Evolutionary conservation across 2,329 filamentous ascomycete species (phyloP).

Genomic region (Fusarium oxysporum): DNA sequence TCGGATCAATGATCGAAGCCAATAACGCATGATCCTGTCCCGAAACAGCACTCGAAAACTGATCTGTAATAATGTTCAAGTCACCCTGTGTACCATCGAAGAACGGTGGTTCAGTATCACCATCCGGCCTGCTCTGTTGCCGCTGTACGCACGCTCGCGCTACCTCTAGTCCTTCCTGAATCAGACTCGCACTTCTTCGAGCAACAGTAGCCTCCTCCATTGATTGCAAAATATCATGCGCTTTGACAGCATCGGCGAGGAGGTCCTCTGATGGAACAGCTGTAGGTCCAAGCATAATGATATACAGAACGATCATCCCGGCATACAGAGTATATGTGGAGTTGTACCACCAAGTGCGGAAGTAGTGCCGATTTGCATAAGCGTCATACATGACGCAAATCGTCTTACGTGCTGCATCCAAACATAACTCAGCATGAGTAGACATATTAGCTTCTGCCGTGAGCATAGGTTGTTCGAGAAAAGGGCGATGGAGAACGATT

Average conservation of each 20-base stretch:
- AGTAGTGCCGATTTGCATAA: neutral
- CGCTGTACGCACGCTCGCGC: neutral
- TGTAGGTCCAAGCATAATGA: conserved; percentile 6
- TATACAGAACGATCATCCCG: conserved; percentile 15
- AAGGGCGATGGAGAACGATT: neutral
- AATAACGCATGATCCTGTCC: neutral
- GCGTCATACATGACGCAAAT: conserved; percentile 5
- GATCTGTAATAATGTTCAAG: neutral
- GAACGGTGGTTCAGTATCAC: neutral
- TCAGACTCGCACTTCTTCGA: neutral
- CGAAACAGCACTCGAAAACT: neutral
- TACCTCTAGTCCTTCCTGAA: conserved; percentile 2
- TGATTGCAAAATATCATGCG: neutral
- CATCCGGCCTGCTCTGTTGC: neutral
- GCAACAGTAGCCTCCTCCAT: conserved; percentile 4
- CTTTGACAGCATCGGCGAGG: neutral
- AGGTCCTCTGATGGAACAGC: neutral
- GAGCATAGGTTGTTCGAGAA: neutral
- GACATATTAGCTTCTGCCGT: neutral
- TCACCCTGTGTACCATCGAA: neutral
- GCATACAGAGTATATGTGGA: conserved; percentile 7
- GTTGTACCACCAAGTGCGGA: conserved; percentile 17
- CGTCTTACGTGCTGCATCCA: neutral
- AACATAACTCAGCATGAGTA: neutral
- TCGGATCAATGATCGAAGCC: conserved; percentile 2